These are phyloP conservation scores for Harringtonia aguacate DNA, from an alignment of 2,329 filamentous ascomycete genomes.

Conservation along the genomic window DNA sequence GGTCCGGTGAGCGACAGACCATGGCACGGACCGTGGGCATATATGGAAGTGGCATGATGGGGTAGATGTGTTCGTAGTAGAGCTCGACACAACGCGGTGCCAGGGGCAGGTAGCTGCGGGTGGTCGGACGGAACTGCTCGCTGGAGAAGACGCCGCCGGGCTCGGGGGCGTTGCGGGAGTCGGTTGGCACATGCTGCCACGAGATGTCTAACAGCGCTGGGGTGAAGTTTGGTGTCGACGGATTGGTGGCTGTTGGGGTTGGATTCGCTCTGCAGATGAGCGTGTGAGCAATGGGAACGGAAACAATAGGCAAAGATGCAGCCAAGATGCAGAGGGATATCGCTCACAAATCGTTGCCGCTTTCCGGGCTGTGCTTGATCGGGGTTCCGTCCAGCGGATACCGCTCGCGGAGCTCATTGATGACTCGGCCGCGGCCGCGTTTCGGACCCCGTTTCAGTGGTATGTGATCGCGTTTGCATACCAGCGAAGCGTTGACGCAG, in stretches of 20 bases:
- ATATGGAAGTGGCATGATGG: slow-evolving; percentile 52
- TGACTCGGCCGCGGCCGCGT: slow-evolving; percentile 49
- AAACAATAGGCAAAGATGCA: not conserved
- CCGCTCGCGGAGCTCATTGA: slow-evolving; percentile 47
- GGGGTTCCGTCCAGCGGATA: slow-evolving; percentile 18
- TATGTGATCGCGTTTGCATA: slow-evolving; percentile 54
- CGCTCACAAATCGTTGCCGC: slow-evolving; percentile 20
- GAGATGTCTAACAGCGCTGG: slow-evolving; percentile 16
- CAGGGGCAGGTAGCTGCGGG: slow-evolving; percentile 31
- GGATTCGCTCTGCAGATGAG: slow-evolving; percentile 2
- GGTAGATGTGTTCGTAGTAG: slow-evolving; percentile 52
- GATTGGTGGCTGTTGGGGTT: slow-evolving; percentile 11
- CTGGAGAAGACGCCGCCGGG: slow-evolving; percentile 26
- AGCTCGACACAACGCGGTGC: slow-evolving; percentile 48
- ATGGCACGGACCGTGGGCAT: slow-evolving; percentile 43
- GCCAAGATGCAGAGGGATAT: not conserved
- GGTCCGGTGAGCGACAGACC: slow-evolving; percentile 26
- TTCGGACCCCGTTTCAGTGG: slow-evolving; percentile 56
- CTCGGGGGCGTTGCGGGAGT: slow-evolving; percentile 21
- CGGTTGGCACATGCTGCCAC: slow-evolving; percentile 19
- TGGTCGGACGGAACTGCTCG: slow-evolving; percentile 30
- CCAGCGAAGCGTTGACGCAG: slow-evolving; percentile 45
- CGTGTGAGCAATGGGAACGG: not conserved
- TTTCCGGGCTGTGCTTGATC: slow-evolving; percentile 26
- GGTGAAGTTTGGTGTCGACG: slow-evolving; percentile 13